Conservation (phyloP, 441 rosid genomes). For the Brassica balearica region DNA sequence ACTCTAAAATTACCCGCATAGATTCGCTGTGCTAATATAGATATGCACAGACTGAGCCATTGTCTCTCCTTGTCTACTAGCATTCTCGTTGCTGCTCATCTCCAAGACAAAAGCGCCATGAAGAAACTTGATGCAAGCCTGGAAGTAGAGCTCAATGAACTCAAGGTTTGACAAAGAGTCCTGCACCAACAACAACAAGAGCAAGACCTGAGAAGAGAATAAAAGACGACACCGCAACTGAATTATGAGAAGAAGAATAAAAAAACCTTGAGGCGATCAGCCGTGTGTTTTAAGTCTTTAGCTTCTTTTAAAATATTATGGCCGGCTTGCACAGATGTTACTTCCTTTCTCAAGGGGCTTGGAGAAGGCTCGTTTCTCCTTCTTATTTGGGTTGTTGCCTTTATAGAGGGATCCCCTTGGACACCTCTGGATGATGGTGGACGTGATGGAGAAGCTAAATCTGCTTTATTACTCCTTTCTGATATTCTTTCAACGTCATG, state of each 20-base stretch:
- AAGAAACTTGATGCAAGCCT: slow-evolving; percentile 95
- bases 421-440: slow-evolving; percentile 44
- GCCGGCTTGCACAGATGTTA: slow-evolving; percentile 67
- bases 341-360: slow-evolving; percentile 79
- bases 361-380: slow-evolving; percentile 74
- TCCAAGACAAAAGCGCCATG: slow-evolving; percentile 84
- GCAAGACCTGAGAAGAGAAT: slow-evolving; percentile 35
- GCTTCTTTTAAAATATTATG: slow-evolving; percentile 90
- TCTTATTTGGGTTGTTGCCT: slow-evolving; percentile 43
- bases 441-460: slow-evolving; percentile 43
- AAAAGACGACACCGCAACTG: slow-evolving; percentile 27
- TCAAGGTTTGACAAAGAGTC: slow-evolving; percentile 61
- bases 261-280: slow-evolving; percentile 91
- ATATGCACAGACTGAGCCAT: slow-evolving; percentile 67
- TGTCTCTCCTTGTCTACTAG: slow-evolving; percentile 78
- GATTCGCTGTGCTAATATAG: slow-evolving; percentile 87
- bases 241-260: slow-evolving; percentile 22
- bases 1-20: slow-evolving; percentile 76
- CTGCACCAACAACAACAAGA: slow-evolving; percentile 58
- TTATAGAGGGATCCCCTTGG: slow-evolving; percentile 44
- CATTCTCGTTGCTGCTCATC: slow-evolving; percentile 64
- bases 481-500: slow-evolving; percentile 40
- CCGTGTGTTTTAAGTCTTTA: slow-evolving; percentile 87
- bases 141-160: slow-evolving; percentile 80
- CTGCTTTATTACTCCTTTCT: slow-evolving; percentile 42